phyloP scores from a whole-genome alignment of 2,329 filamentous ascomycete genomes.

The Penicillium olsonii region DNA sequence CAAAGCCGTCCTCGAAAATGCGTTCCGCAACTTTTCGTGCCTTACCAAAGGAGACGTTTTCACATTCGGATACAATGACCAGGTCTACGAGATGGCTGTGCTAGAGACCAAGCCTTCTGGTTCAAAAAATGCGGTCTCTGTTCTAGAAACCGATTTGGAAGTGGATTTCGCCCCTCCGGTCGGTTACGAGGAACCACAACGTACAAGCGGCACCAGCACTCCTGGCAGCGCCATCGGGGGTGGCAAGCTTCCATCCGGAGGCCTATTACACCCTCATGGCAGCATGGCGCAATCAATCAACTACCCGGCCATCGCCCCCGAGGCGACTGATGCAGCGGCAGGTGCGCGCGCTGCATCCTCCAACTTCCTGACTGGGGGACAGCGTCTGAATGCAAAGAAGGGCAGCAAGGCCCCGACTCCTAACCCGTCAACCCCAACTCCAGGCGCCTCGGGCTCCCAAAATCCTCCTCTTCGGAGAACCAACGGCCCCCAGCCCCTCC shows the following conservation, averaged over 20 bases:
- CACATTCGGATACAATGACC: conserved; percentile 95
- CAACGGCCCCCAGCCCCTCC: conserved; percentile 82
- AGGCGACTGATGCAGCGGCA: conserved; percentile 64
- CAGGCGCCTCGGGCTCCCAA: conserved; percentile 54
- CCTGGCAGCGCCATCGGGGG: conserved; percentile 68
- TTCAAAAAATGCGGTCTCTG: conserved; percentile 80
- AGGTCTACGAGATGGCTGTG: conserved; percentile 88
- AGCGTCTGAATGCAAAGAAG: conserved; percentile 82
- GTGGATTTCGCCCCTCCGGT: conserved; percentile 95
- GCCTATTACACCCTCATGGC: conserved; percentile 78
- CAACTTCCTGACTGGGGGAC: conserved; percentile 77
- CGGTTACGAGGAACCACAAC: conserved; percentile 87
- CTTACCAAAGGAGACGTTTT: conserved; percentile 93
- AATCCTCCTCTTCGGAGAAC: conserved; percentile 53
- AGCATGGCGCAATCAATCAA: conserved; percentile 99
- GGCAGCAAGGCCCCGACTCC: conserved; percentile 72
- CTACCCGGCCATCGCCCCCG: conserved; percentile 85
- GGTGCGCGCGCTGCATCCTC: conserved; percentile 67
- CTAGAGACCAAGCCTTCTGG: conserved; percentile 87
- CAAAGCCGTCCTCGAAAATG: conserved; percentile 94
- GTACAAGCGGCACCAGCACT: conserved; percentile 79
- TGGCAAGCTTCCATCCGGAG: conserved; percentile 66
- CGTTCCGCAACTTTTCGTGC: conserved; percentile 93
- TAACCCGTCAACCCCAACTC: conserved; percentile 71
- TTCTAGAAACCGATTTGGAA: conserved; percentile 93